Evolutionary conservation across 768 basidiomycete species (phyloP).

Genomic region (Leccinellum rugosiceps): DNA sequence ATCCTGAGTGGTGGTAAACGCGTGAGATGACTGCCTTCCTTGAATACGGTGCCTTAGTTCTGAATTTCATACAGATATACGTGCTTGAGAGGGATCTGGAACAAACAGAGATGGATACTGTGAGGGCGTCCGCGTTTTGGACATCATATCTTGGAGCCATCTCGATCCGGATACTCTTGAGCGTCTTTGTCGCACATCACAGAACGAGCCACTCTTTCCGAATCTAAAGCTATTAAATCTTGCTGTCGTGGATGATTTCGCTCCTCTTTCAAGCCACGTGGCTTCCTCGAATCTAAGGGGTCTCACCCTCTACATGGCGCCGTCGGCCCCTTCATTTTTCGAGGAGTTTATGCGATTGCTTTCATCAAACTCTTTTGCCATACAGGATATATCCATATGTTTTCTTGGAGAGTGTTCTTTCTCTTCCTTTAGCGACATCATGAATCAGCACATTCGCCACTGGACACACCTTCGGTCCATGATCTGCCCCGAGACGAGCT

Average conservation of each 20-base stretch:
- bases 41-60: no score
- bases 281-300: background rate
- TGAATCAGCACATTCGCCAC: background rate
- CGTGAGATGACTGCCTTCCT: no score
- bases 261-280: background rate
- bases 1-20: no score
- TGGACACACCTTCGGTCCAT: background rate
- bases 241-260: background rate
- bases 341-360: background rate
- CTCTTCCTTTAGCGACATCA: background rate
- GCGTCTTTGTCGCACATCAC: background rate
- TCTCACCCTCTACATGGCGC: background rate
- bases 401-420: background rate
- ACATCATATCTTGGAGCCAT: background rate
- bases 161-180: background rate
- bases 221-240: background rate
- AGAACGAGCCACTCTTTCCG: background rate
- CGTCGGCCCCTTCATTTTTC: background rate
- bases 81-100: background rate
- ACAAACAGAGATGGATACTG: background rate
- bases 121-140: background rate
- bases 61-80: background rate
- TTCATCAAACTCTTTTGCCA: background rate
- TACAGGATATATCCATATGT: background rate
- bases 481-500: background rate